phyloP scores from a whole-genome alignment of 768 basidiomycete genomes.

The Suillus hirtellus region DNA sequence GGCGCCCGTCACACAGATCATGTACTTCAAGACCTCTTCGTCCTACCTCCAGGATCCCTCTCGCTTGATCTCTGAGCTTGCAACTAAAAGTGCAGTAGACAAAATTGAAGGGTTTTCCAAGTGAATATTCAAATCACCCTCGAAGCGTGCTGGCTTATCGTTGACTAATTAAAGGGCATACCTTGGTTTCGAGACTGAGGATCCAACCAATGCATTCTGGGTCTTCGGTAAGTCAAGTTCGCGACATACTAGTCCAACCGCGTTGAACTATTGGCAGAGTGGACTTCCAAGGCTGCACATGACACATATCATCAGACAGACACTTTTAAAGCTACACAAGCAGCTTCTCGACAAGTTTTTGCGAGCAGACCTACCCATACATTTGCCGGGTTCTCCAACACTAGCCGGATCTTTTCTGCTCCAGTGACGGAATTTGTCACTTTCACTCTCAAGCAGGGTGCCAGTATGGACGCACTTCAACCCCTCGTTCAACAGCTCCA shows the following conservation, averaged over 20 bases:
- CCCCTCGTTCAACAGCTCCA: slow-evolving; percentile 27
- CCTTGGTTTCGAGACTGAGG: slow-evolving; percentile 31
- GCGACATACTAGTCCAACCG: slow-evolving; percentile 5
- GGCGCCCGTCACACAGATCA: slow-evolving; percentile 27
- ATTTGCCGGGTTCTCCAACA: slow-evolving; percentile 26
- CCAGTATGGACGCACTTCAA: slow-evolving; percentile 19
- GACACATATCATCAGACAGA: slow-evolving; percentile 17
- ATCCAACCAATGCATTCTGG: slow-evolving; percentile 27
- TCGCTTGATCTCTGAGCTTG: slow-evolving; percentile 16
- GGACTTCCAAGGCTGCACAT: slow-evolving; percentile 24
- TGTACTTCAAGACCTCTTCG: slow-evolving; percentile 25
- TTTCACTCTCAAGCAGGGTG: slow-evolving; percentile 29
- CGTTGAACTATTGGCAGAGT: slow-evolving; percentile 19
- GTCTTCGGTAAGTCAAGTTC: slow-evolving; percentile 21
- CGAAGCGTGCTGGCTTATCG: neutral
- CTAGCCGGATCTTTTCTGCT: slow-evolving; percentile 21
- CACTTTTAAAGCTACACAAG: slow-evolving; percentile 9
- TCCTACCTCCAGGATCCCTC: slow-evolving; percentile 19
- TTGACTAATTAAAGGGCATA: slow-evolving; percentile 19
- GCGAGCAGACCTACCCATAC: slow-evolving; percentile 18
- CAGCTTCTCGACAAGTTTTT: slow-evolving; percentile 18
- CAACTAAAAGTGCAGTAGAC: slow-evolving; percentile 10
- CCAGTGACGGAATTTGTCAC: slow-evolving; percentile 37
- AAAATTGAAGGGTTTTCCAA: slow-evolving; percentile 22
- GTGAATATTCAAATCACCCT: slow-evolving; percentile 15